Conservation (phyloP, 2,329 filamentous ascomycete species). For the Xylaria multiplex region DNA sequence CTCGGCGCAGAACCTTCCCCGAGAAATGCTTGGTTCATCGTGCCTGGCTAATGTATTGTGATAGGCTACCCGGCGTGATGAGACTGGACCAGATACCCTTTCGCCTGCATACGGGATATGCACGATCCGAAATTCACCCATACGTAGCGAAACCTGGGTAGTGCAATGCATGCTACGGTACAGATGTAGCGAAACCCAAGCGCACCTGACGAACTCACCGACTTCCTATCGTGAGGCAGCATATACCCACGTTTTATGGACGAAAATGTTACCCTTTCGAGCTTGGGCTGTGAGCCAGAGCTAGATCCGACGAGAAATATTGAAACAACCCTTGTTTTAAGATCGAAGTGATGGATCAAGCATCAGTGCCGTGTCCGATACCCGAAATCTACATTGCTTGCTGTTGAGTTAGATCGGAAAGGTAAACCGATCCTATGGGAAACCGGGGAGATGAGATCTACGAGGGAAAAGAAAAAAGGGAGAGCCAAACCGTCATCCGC, state of each 20-base stretch:
- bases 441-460: constrained; percentile 10
- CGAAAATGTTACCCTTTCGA: constrained; percentile 12
- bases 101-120: constrained; percentile 25
- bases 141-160: constrained; percentile 25
- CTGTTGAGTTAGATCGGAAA: constrained; percentile 34
- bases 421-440: constrained; percentile 35
- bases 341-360: constrained; percentile 15
- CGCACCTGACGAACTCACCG: constrained; percentile 30
- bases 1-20: constrained; percentile 9
- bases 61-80: constrained; percentile 27
- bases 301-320: constrained; percentile 14
- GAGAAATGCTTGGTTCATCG: constrained; percentile 21
- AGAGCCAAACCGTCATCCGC: background rate
- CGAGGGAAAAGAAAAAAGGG: constrained; percentile 2
- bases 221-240: constrained; percentile 20
- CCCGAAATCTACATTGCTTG: constrained; percentile 36
- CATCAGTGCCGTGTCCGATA: constrained; percentile 30
- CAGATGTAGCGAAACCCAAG: constrained; percentile 21
- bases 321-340: background rate
- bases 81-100: constrained; percentile 27
- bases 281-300: constrained; percentile 7
- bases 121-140: constrained; percentile 29
- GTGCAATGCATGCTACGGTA: constrained; percentile 20
- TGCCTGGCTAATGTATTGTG: constrained; percentile 34
- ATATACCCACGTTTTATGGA: constrained; percentile 12